phyloP scores from a whole-genome alignment of 2,329 filamentous ascomycete genomes.

The Colletotrichum tamarilloi region DNA sequence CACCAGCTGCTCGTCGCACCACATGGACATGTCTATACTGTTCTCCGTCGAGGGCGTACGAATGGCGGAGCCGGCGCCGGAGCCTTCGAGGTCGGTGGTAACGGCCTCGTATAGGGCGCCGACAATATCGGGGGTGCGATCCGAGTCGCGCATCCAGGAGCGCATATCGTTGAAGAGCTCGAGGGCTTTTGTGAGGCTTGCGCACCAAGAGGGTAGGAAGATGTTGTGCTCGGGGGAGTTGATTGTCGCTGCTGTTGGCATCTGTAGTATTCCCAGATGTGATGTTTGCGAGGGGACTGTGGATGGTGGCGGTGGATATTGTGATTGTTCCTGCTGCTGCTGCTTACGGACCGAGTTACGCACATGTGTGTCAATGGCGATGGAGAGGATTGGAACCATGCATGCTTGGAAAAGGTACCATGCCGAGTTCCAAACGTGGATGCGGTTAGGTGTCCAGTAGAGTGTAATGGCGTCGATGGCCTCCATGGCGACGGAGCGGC shows the following conservation, averaged over 20 bases:
- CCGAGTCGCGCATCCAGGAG: slow-evolving; percentile 43
- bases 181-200: slow-evolving; percentile 40
- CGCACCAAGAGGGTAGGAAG: slow-evolving; percentile 36
- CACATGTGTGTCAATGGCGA: slow-evolving; percentile 39
- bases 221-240: neutral
- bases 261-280: neutral
- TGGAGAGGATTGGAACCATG: slow-evolving; percentile 43
- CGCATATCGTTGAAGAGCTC: slow-evolving; percentile 43
- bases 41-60: slow-evolving; percentile 41
- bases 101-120: slow-evolving; percentile 42
- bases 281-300: neutral
- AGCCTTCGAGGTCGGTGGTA: slow-evolving; percentile 37
- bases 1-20: slow-evolving; percentile 43
- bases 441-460: slow-evolving; percentile 45
- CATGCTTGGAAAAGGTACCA: slow-evolving; percentile 49
- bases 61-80: slow-evolving; percentile 26
- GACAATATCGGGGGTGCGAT: slow-evolving; percentile 42
- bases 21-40: slow-evolving; percentile 41
- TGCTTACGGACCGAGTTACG: neutral
- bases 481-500: slow-evolving; percentile 42
- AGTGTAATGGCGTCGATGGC: slow-evolving; percentile 45
- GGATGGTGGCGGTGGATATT: neutral
- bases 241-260: neutral
- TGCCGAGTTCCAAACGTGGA: slow-evolving; percentile 46
- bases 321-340: slow-evolving; percentile 1